Conservation (phyloP, 2,329 filamentous ascomycete species). For the Aspergillus persii region DNA sequence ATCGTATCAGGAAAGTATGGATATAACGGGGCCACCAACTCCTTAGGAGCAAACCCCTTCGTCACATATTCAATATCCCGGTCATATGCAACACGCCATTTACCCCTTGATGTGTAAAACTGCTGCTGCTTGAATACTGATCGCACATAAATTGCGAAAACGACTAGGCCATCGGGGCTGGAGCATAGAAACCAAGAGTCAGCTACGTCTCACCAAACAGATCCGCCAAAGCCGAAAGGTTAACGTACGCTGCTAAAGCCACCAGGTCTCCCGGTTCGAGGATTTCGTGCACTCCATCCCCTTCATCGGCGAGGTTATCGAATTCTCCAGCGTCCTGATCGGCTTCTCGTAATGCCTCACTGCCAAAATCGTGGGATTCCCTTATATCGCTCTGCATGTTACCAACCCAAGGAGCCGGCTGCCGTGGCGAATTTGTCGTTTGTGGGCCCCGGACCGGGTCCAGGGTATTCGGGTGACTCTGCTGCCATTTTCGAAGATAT, state of each 20-base stretch:
- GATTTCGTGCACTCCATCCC: conserved; percentile 27
- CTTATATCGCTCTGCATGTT: conserved; percentile 36
- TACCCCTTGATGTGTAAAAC: conserved; percentile 43
- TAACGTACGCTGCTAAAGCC: conserved; percentile 31
- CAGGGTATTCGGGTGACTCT: conserved; percentile 25
- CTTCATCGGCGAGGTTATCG: conserved; percentile 28
- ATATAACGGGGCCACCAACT: conserved; percentile 47
- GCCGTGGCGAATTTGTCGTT: conserved; percentile 12
- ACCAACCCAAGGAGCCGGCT: conserved; percentile 23
- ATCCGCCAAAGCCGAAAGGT: not conserved
- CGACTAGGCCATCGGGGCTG: conserved; percentile 27
- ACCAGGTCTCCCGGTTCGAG: conserved; percentile 44
- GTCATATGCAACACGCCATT: conserved; percentile 41
- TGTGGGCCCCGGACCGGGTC: conserved; percentile 30
- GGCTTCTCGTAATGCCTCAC: conserved; percentile 22
- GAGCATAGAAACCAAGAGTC: not conserved
- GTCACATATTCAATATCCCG: conserved; percentile 49
- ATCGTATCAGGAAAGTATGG: conserved; percentile 49
- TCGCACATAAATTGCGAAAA: conserved; percentile 41
- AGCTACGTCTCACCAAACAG: not conserved
- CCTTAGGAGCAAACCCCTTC: conserved; percentile 47
- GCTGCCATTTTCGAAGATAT: conserved; percentile 44
- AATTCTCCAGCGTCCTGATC: conserved; percentile 28
- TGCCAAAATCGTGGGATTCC: conserved; percentile 26
- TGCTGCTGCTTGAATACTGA: conserved; percentile 42